Percentiles rank a stretch among this genome's conserved stretches.
phyloP scores from a whole-genome alignment of 768 basidiomycete genomes.

The Lactarius quietus region DNA sequence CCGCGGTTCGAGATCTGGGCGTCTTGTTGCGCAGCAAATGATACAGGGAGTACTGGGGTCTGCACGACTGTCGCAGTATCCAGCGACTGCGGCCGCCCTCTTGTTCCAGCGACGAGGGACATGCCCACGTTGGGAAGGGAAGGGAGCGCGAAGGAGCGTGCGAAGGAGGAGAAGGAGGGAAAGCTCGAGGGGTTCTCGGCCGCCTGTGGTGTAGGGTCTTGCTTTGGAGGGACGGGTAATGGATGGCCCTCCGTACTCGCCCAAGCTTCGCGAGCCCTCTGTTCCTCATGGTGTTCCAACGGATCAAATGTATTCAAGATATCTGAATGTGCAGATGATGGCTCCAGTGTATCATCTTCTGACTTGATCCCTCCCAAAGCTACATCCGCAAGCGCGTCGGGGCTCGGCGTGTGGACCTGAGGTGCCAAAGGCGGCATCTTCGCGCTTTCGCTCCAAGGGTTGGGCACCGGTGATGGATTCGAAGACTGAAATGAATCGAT shows the following conservation, averaged over 20 bases:
- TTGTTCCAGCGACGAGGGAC: constrained; percentile 24
- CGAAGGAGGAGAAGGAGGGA: constrained; percentile 62
- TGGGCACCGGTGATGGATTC: background rate
- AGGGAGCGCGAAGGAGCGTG: constrained; percentile 59
- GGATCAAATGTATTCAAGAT: constrained; percentile 69
- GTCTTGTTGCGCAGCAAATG: constrained; percentile 20
- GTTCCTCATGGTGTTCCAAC: constrained; percentile 52
- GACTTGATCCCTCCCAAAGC: constrained; percentile 9
- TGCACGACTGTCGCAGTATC: constrained; percentile 37
- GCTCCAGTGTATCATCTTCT: background rate
- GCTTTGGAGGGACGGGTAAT: constrained; percentile 34
- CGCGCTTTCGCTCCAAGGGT: constrained; percentile 21
- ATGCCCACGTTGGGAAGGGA: constrained; percentile 35
- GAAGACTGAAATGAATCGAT: constrained; percentile 5
- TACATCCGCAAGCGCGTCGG: background rate
- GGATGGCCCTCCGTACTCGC: constrained; percentile 58
- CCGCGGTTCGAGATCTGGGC: constrained; percentile 7
- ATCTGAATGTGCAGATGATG: constrained; percentile 17
- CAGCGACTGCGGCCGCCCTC: constrained; percentile 52
- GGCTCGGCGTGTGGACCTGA: constrained; percentile 7
- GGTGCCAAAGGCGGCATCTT: constrained; percentile 4
- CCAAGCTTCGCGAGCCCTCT: constrained; percentile 64
- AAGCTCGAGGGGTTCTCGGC: constrained; percentile 34
- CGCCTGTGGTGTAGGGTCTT: constrained; percentile 15
- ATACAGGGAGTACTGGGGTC: constrained; percentile 16